Evolutionary conservation across 2,329 filamentous ascomycete species (phyloP), one percentile per base, ranked within the genome.

Genomic region (Colletotrichum godetiae): DNA sequence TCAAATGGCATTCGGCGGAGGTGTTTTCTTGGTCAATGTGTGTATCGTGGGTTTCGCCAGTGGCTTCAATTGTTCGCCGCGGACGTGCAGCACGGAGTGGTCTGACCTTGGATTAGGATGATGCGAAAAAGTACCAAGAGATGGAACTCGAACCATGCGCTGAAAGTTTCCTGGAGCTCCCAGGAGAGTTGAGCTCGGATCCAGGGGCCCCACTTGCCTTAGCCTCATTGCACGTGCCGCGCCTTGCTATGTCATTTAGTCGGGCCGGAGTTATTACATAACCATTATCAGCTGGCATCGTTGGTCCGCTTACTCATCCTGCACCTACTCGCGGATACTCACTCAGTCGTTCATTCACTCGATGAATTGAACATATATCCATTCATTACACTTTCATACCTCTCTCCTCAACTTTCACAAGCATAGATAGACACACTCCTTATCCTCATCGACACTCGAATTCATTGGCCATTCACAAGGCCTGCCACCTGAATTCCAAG

Each of bases 111-210:
- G 31, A 35, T 19, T 35, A 55, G 31, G 42, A 29, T 42, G 67
- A 46, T 56, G 59, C 13, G 35, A 27, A 24, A 24, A 58, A 65
- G 42, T 12, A 24, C 49, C 24, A 59, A 59, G 24, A 68, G 37
- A 60, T 27, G 56, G 37, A 11, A 22, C 31, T 49, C 7, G 33
- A 33, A 5, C 46, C 31, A 49, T n/a, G 13, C 24, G 55, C 66
- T 69, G 60, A 68, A 59, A 49, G 42, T 46, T 33, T 64, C 27
- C 56, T 35, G 46, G 46, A 60, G 60, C 42, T 58, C 46, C 35
- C 27, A 35, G 27, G 59, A 65, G 56, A 72, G 58, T 70, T 65
- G 70, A 70, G 70, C 70, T 73, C 49, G 55, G 58, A 52, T 33
- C 66, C n/a, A 42, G 22, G 15, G n/a, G 59, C 53, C 53, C 67